Evolutionary conservation across 208 protist genomes (phyloP), one percentile per base, ranked within the genome.

Genomic region (Naegleria lovaniensis): DNA sequence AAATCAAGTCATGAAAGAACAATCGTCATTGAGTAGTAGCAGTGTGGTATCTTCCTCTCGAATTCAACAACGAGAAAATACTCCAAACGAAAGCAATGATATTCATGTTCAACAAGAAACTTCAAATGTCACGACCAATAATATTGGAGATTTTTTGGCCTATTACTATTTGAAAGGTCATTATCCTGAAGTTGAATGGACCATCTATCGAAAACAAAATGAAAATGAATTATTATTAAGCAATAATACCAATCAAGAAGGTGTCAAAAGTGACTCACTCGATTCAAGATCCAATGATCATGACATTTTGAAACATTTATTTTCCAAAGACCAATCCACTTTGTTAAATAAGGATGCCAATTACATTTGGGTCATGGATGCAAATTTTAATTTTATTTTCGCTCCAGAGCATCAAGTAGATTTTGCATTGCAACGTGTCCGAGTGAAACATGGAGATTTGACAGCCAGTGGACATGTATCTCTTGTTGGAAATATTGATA

Each of bases 391-490:
- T 88, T 88, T 88, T 58, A 38, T 58, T 38, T 88, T 58, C 19
- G 39, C 41, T 58, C 85, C 85, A 38, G 85, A 88, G 19, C 11
- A 58, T 36, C 85, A 88, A 88, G 29, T 43, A 1, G 25, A 48
- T 88, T 88, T 88, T 88, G 85, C 85, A 58, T 33, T 39, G 39
- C 9, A 58, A 13, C 19, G 85, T 38, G 55, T 38, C 25, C 5
- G n/a, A 38, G 39, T 48, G 5, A 88, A 88, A 29, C 85, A 88
- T 58, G 85, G 85, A 58, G 85, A 88, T 58, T 88, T 88, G 41
- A 88, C 85, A n/a, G 39, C 85, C 16, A 88, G 25, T 58, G 83
- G 39, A 19, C 5, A 39, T 6, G 41, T 55, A 29, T 3, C 15
- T 51, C 22, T 40, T 0, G 9, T 88, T 36, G 85, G 85, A 48